These are phyloP conservation scores for Calcarisporium arbuscula DNA, from an alignment of 2,329 filamentous ascomycete genomes.

Conservation along the genomic window DNA sequence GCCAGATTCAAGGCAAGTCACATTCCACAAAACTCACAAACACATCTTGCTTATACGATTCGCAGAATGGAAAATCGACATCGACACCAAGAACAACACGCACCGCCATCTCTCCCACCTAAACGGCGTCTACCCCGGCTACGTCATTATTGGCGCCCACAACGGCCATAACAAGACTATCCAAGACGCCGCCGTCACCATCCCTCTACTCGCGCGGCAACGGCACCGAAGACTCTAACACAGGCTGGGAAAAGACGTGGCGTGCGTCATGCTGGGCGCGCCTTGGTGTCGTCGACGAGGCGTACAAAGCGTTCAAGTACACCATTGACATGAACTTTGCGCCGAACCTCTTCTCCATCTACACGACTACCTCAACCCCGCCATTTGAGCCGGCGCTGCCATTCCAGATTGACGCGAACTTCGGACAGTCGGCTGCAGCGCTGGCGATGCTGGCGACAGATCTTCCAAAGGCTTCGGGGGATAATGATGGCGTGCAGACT, in stretches of 20 bases:
- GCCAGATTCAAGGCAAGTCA: constrained; percentile 8
- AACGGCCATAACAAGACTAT: too few relatives aligned
- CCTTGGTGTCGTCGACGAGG: not conserved
- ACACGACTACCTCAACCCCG: constrained; percentile 15
- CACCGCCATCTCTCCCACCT: constrained; percentile 42
- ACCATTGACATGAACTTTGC: constrained; percentile 41
- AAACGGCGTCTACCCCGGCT: constrained; percentile 48
- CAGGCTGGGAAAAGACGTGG: constrained; percentile 1
- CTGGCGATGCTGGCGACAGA: constrained; percentile 7
- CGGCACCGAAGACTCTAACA: too few relatives aligned
- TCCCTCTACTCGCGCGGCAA: too few relatives aligned
- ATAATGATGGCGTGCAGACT: constrained; percentile 5
- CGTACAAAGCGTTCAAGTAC: constrained; percentile 34
- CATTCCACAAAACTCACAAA: too few relatives aligned
- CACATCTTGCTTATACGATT: too few relatives aligned
- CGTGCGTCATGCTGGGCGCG: constrained; percentile 1
- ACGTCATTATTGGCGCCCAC: too few relatives aligned
- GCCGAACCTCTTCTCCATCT: constrained; percentile 4
- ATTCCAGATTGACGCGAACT: constrained; percentile 24
- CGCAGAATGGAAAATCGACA: constrained; percentile 8
- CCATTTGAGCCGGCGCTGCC: constrained; percentile 9
- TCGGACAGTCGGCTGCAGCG: constrained; percentile 12
- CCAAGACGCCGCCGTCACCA: too few relatives aligned
- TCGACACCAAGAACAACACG: constrained; percentile 6
- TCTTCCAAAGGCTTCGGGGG: constrained; percentile 4